Evolutionary conservation across 371 early-diverging fungal genomes (phyloP).

Genomic region (Apophysomyces variabilis): DNA sequence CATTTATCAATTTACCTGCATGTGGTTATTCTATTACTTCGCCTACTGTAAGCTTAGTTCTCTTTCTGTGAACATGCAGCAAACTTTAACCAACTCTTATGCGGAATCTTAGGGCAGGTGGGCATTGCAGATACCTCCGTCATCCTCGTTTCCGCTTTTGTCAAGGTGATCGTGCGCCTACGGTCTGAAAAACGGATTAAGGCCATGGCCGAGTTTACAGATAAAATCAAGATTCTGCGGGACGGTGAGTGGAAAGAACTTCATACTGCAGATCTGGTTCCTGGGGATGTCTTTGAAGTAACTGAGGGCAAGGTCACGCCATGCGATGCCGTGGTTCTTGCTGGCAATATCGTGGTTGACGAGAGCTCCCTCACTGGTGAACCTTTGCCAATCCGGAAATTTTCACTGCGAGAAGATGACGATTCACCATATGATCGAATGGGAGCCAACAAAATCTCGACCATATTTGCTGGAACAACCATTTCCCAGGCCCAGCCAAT

Average conservation of each 20-base stretch:
- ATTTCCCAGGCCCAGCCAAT: slow-evolving; percentile 52
- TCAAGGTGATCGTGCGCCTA: slow-evolving; percentile 64
- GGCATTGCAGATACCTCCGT: slow-evolving; percentile 71
- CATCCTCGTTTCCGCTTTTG: slow-evolving; percentile 65
- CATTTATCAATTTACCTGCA: slow-evolving; percentile 72
- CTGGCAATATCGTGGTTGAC: slow-evolving; percentile 80
- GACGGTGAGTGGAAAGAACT: slow-evolving; percentile 59
- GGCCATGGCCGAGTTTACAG: slow-evolving; percentile 60
- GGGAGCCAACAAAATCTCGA: slow-evolving; percentile 51
- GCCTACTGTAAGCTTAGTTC: slow-evolving; percentile 58
- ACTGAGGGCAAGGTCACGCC: slow-evolving; percentile 41
- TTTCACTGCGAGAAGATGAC: slow-evolving; percentile 58
- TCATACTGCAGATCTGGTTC: slow-evolving; percentile 58
- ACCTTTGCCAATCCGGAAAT: slow-evolving; percentile 85
- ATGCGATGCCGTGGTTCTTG: slow-evolving; percentile 71
- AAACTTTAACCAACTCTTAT: neutral
- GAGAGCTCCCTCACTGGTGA: slow-evolving; percentile 89
- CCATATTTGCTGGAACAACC: slow-evolving; percentile 68
- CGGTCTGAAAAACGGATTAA: slow-evolving; percentile 66
- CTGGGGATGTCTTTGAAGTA: slow-evolving; percentile 65
- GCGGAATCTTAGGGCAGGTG: slow-evolving; percentile 38
- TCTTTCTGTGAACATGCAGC: neutral
- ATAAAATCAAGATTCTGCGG: slow-evolving; percentile 50
- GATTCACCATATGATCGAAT: slow-evolving; percentile 34
- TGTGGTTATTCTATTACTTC: slow-evolving; percentile 74